Evolutionary conservation across 2,329 filamentous ascomycete species (phyloP).

Genomic region (Elsinoe perseae): DNA sequence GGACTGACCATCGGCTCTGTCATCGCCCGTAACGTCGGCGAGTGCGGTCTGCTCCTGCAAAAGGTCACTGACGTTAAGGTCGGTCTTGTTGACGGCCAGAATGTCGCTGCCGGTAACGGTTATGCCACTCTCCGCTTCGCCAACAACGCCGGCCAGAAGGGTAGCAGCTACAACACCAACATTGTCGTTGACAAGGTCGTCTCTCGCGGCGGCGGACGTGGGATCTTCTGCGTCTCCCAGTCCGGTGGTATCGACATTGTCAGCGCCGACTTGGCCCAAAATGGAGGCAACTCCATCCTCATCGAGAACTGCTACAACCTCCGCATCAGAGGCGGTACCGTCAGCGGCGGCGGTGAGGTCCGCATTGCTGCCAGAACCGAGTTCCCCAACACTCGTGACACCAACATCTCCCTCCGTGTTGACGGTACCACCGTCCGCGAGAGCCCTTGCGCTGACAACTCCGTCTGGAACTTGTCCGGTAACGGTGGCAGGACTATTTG

Average conservation of each 20-base stretch:
- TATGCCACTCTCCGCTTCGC: conserved; percentile 53
- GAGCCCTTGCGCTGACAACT: conserved; percentile 48
- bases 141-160: conserved; percentile 47
- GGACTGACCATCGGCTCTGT: conserved; percentile 46
- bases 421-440: conserved; percentile 47
- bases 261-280: conserved; percentile 44
- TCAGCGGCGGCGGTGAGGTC: conserved; percentile 50
- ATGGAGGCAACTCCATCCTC: conserved; percentile 50
- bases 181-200: conserved; percentile 47
- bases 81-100: conserved; percentile 49
- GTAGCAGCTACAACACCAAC: conserved; percentile 47
- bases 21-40: conserved; percentile 47
- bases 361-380: conserved; percentile 46
- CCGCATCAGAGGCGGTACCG: conserved; percentile 43
- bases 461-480: conserved; percentile 43
- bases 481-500: conserved; percentile 39
- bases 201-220: conserved; percentile 50
- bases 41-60: conserved; percentile 51
- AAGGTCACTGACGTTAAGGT: conserved; percentile 46
- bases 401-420: conserved; percentile 44
- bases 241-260: conserved; percentile 48
- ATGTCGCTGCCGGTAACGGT: conserved; percentile 46
- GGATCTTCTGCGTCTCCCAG: conserved; percentile 51
- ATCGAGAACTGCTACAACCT: conserved; percentile 56
- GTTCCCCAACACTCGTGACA: conserved; percentile 48